phyloP scores from a whole-genome alignment of 2,329 filamentous ascomycete genomes.

The Ambrosiella xylebori region DNA sequence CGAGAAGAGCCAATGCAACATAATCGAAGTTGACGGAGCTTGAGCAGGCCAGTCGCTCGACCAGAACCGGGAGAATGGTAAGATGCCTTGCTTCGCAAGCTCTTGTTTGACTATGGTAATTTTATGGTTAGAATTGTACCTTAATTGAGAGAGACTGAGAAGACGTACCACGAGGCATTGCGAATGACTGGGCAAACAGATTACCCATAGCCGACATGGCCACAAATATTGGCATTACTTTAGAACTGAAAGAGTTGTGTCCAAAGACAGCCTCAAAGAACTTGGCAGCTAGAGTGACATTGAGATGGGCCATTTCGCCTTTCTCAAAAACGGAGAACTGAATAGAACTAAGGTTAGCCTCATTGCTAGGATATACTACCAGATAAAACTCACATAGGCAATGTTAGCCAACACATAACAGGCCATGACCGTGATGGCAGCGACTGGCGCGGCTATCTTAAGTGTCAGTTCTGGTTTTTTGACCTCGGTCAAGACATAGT shows the following conservation, averaged over 20 bases:
- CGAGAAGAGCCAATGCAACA: conserved; percentile 10
- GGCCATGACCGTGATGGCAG: conserved; percentile 32
- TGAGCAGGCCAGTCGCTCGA: conserved; percentile 53
- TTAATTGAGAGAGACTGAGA: conserved; percentile 31
- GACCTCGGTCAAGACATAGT: conserved; percentile 43
- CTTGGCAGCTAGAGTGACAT: conserved; percentile 41
- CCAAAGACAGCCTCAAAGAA: conserved; percentile 49
- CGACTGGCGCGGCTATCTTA: conserved; percentile 37
- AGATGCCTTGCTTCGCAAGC: conserved; percentile 50
- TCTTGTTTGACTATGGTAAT: conserved; percentile 35
- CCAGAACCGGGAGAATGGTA: conserved; percentile 50
- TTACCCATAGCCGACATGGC: conserved; percentile 45
- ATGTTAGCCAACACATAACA: conserved; percentile 48
- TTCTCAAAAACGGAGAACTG: conserved; percentile 43
- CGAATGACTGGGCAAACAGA: conserved; percentile 28
- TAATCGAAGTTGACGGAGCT: conserved; percentile 7
- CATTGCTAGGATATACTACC: background rate
- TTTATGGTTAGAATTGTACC: background rate
- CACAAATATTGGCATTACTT: conserved; percentile 36
- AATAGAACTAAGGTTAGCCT: background rate
- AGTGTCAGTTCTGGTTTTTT: conserved; percentile 37
- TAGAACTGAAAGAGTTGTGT: conserved; percentile 28
- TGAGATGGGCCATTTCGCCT: conserved; percentile 36
- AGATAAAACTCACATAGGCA: conserved; percentile 26
- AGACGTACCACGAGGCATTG: conserved; percentile 19